A percentile compares a stretch with the other conserved stretches of the same genome.
These are phyloP conservation scores for Candolleomyces aberdarensis DNA, from an alignment of 768 basidiomycete genomes.

Conservation along the genomic window DNA sequence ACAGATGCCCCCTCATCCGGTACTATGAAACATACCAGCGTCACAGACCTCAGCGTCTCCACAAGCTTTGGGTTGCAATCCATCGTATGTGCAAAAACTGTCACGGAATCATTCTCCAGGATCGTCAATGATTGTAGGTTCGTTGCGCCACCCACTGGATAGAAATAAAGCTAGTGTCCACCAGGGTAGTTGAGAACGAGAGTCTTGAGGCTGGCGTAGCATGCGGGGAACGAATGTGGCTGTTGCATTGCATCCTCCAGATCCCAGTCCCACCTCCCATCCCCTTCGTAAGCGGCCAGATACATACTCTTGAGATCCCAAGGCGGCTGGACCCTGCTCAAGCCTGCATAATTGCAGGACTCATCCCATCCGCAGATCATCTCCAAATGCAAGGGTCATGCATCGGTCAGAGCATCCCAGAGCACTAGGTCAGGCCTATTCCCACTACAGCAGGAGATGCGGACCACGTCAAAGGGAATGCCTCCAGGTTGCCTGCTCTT, in stretches of 20 bases:
- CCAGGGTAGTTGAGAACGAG: neutral
- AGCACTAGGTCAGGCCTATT: neutral
- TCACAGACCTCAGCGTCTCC: neutral
- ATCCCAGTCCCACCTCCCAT: neutral
- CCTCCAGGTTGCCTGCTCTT: too few relatives aligned
- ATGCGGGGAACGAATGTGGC: neutral
- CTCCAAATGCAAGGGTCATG: neutral
- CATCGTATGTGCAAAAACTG: neutral
- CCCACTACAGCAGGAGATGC: too few relatives aligned
- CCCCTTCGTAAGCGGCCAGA: neutral
- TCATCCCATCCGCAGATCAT: neutral
- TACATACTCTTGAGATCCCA: conserved; percentile 1
- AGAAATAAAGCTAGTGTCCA: neutral
- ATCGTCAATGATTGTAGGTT: neutral
- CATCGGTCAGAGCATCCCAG: neutral
- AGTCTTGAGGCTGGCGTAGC: neutral
- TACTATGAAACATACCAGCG: neutral
- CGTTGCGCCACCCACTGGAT: neutral
- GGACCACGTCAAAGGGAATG: too few relatives aligned
- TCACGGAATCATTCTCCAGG: neutral
- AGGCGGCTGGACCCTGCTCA: neutral
- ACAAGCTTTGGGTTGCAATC: neutral
- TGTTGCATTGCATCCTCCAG: neutral
- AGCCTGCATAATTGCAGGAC: neutral
- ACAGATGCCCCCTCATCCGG: too few relatives aligned